Conservation (phyloP, 2,329 filamentous ascomycete genomes). For the Penicillium vulpinum region DNA sequence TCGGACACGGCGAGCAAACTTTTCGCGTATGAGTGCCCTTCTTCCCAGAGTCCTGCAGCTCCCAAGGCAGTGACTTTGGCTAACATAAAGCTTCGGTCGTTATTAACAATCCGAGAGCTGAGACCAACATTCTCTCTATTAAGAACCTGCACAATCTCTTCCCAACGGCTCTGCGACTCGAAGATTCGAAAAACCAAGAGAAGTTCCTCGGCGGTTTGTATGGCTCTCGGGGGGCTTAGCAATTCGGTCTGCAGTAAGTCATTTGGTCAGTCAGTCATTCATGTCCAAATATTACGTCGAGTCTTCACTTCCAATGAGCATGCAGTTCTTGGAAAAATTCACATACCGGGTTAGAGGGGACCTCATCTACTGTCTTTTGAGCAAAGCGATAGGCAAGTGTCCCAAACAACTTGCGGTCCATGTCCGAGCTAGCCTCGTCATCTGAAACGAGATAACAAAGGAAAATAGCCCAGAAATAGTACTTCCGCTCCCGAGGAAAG, state of each 20-base stretch:
- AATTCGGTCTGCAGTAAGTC: slow-evolving; percentile 39
- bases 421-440: slow-evolving; percentile 39
- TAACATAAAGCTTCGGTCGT: slow-evolving; percentile 45
- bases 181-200: slow-evolving; percentile 47
- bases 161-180: slow-evolving; percentile 40
- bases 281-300: neutral
- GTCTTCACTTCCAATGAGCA: neutral
- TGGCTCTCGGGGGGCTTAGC: slow-evolving; percentile 44
- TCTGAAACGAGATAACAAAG: slow-evolving; percentile 45
- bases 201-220: slow-evolving; percentile 50
- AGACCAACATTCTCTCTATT: slow-evolving; percentile 45
- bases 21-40: slow-evolving; percentile 39
- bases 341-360: slow-evolving; percentile 47
- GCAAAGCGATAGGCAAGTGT: slow-evolving; percentile 53
- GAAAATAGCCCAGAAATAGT: slow-evolving; percentile 53
- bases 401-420: slow-evolving; percentile 49
- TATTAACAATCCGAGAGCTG: slow-evolving; percentile 44
- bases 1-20: slow-evolving; percentile 38
- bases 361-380: slow-evolving; percentile 47
- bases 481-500: slow-evolving; percentile 49
- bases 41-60: slow-evolving; percentile 40
- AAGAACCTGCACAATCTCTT: slow-evolving; percentile 46
- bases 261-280: neutral
- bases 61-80: slow-evolving; percentile 42
- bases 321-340: neutral